phyloP scores from a whole-genome alignment of 768 basidiomycete genomes.

The Daedaleopsis sinensis region DNA sequence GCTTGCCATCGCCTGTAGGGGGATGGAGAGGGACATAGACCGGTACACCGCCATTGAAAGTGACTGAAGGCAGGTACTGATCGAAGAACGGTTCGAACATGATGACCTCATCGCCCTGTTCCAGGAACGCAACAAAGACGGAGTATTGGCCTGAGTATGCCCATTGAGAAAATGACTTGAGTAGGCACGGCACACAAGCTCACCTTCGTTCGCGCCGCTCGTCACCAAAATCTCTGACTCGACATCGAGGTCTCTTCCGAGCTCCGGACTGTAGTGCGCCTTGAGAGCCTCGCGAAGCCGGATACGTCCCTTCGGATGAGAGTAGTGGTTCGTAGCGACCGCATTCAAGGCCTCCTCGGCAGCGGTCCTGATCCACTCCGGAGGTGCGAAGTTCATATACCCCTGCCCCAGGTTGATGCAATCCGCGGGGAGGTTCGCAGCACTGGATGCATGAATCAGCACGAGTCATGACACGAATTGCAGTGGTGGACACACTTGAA shows the following conservation, averaged over 20 bases:
- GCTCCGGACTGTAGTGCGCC: conserved; percentile 69
- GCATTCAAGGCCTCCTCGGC: conserved; percentile 67
- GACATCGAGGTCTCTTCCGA: conserved; percentile 72
- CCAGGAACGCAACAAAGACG: conserved; percentile 89
- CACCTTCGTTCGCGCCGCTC: conserved; percentile 97
- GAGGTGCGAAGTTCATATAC: conserved; percentile 93
- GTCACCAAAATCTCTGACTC: conserved; percentile 92
- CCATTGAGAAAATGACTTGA: conserved; percentile 7
- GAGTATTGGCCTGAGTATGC: conserved; percentile 79
- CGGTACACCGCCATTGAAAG: conserved; percentile 91
- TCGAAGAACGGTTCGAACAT: conserved; percentile 99
- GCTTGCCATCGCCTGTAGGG: conserved; percentile 52
- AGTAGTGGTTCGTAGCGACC: conserved; percentile 81
- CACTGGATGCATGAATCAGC: conserved; percentile 47
- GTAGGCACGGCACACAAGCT: conserved; percentile 13
- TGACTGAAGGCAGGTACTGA: conserved; percentile 90
- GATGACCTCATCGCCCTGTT: conserved; percentile 95
- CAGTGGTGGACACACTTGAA: conserved; percentile 79
- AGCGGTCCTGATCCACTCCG: conserved; percentile 75
- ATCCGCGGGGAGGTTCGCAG: conserved; percentile 83
- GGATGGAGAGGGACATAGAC: conserved; percentile 96
- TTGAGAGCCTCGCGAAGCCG: conserved; percentile 89
- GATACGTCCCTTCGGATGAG: conserved; percentile 87
- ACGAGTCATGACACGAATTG: conserved; percentile 21
- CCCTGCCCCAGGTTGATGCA: conserved; percentile 92